Evolutionary conservation across 148 eudicot genomes (phyloP).

Genomic region (Salicornia ramosissima): DNA sequence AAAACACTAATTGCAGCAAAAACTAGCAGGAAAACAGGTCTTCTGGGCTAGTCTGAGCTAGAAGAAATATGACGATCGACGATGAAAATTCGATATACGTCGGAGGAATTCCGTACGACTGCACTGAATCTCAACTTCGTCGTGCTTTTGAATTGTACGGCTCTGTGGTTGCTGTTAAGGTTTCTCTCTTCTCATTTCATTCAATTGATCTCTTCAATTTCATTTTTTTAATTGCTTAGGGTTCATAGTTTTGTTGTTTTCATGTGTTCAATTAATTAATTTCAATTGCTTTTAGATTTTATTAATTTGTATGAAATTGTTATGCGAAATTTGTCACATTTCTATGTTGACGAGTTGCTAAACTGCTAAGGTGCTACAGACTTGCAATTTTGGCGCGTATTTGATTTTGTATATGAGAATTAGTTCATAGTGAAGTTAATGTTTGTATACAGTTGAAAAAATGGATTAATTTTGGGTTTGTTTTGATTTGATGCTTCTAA

Average conservation of each 20-base stretch:
- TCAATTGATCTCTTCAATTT: not conserved
- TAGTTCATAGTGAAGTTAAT: not conserved
- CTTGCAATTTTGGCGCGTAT: slow-evolving; percentile 3
- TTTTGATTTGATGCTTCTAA: not conserved
- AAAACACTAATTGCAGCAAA: too few species aligned
- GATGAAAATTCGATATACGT: slow-evolving; percentile 82
- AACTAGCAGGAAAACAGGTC: too few species aligned
- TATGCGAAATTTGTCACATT: not conserved
- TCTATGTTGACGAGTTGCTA: not conserved
- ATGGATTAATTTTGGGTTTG: not conserved
- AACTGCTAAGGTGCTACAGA: not conserved
- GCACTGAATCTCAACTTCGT: slow-evolving; percentile 62
- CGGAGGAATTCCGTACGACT: slow-evolving; percentile 74
- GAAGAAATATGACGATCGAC: slow-evolving; percentile 84
- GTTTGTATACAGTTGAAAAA: not conserved
- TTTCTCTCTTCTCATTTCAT: slow-evolving; percentile 23
- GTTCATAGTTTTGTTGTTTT: not conserved
- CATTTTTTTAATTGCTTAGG: not conserved
- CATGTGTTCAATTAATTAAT: too few species aligned
- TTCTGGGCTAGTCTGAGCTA: too few species aligned
- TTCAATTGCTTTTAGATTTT: not conserved
- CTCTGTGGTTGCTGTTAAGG: slow-evolving; percentile 71
- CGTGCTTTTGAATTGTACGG: slow-evolving; percentile 61
- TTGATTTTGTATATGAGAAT: not conserved
- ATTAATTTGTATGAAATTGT: not conserved